Evolutionary conservation across 352 stramenopile species (phyloP).

Genomic region (Albugo laibachii): DNA sequence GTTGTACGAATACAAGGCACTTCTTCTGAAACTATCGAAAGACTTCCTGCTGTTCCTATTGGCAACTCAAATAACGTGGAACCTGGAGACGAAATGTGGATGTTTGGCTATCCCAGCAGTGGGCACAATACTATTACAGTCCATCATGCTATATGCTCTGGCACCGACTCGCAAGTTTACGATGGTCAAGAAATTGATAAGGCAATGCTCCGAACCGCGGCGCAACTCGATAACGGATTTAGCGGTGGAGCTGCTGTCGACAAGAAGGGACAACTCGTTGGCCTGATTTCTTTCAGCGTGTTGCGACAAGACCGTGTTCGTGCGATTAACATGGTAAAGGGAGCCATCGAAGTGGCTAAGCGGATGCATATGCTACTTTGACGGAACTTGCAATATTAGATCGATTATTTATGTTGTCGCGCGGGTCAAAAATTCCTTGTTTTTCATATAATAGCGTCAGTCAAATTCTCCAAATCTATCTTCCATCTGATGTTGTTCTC

Average conservation of each 20-base stretch:
- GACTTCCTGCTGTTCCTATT: constrained; percentile 55
- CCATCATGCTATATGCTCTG: constrained; percentile 77
- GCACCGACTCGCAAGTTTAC: constrained; percentile 73
- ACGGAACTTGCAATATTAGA: no score
- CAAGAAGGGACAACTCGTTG: constrained; percentile 70
- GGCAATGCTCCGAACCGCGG: constrained; percentile 67
- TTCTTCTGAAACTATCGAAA: constrained; percentile 39
- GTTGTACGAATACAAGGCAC: constrained; percentile 64
- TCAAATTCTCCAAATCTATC: no score
- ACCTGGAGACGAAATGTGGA: constrained; percentile 78
- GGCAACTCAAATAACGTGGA: constrained; percentile 80
- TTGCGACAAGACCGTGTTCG: constrained; percentile 69
- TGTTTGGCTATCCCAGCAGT: constrained; percentile 78
- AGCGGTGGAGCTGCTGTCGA: constrained; percentile 67
- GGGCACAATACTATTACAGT: constrained; percentile 81
- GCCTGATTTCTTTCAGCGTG: constrained; percentile 73
- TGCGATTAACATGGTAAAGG: constrained; percentile 80
- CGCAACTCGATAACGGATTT: constrained; percentile 73
- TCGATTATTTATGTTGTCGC: no score
- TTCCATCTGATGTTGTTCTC: no score
- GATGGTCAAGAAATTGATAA: constrained; percentile 71
- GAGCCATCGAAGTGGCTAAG: constrained; percentile 46
- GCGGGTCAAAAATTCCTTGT: no score
- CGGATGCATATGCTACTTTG: background rate
- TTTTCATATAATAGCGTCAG: no score